phyloP scores from a whole-genome alignment of 2,329 filamentous ascomycete species.

The Fusarium musae region DNA sequence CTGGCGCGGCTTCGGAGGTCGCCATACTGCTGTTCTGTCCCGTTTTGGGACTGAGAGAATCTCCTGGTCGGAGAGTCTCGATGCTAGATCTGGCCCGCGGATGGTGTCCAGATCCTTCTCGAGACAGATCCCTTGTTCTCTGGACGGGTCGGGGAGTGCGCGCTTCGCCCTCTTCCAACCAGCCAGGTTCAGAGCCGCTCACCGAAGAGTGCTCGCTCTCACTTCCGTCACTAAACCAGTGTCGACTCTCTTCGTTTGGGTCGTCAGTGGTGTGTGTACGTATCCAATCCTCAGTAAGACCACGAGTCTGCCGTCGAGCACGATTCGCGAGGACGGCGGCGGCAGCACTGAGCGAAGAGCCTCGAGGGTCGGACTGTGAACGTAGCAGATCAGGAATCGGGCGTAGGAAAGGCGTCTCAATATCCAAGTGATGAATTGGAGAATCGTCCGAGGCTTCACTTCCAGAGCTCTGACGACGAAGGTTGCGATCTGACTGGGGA shows the following conservation, averaged over 20 bases:
- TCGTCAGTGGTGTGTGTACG: constrained; percentile 82
- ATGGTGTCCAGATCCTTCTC: constrained; percentile 52
- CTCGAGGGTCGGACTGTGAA: constrained; percentile 43
- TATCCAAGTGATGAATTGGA: constrained; percentile 69
- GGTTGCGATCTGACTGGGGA: constrained; percentile 69
- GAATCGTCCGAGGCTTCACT: constrained; percentile 70
- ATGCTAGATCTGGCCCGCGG: constrained; percentile 63
- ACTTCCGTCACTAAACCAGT: constrained; percentile 83
- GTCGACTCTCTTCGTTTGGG: constrained; percentile 72
- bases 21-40: constrained; percentile 49
- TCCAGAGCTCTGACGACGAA: constrained; percentile 63
- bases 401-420: constrained; percentile 71
- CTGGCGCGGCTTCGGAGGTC: constrained; percentile 46
- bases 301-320: constrained; percentile 66
- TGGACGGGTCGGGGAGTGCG: constrained; percentile 59
- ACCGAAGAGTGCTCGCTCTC: constrained; percentile 80
- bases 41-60: constrained; percentile 41
- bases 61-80: constrained; percentile 62
- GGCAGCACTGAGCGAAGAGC: constrained; percentile 60
- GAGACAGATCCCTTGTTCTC: constrained; percentile 39
- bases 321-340: constrained; percentile 73
- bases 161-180: constrained; percentile 61
- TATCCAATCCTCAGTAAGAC: constrained; percentile 87
- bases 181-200: constrained; percentile 71
- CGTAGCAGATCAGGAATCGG: constrained; percentile 61